Evolutionary conservation across 768 basidiomycete species (phyloP).

Genomic region (Tulasnella sp.): DNA sequence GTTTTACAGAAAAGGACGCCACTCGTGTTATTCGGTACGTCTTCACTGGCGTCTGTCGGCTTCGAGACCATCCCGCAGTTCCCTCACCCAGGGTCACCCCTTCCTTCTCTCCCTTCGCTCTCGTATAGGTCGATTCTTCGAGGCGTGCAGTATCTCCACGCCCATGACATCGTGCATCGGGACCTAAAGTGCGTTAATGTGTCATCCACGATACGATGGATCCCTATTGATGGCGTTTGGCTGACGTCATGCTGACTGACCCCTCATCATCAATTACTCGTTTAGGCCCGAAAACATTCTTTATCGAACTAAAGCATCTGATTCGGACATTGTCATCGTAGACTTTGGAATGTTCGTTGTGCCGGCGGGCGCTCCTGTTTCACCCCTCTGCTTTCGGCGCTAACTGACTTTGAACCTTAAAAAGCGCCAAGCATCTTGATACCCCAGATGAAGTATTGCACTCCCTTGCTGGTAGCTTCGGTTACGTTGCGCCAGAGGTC

Average conservation of each 20-base stretch:
- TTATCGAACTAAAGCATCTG: slow-evolving; percentile 68
- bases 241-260: background rate
- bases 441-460: slow-evolving; percentile 65
- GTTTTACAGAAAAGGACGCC: slow-evolving; percentile 91
- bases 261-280: background rate
- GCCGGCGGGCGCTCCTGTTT: slow-evolving; percentile 19
- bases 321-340: slow-evolving; percentile 88
- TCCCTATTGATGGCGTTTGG: background rate
- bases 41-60: background rate
- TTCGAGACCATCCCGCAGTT: background rate
- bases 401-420: slow-evolving; percentile 12
- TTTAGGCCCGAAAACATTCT: slow-evolving; percentile 94
- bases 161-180: slow-evolving; percentile 90
- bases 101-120: background rate
- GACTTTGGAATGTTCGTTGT: slow-evolving; percentile 88
- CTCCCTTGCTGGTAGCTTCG: slow-evolving; percentile 74
- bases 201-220: background rate
- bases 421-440: slow-evolving; percentile 78
- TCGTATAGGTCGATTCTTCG: slow-evolving; percentile 66
- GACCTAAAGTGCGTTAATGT: slow-evolving; percentile 72
- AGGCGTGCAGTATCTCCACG: slow-evolving; percentile 85
- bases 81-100: background rate
- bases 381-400: background rate
- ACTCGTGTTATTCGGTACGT: slow-evolving; percentile 68
- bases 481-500: slow-evolving; percentile 90